Evolutionary conservation across 257 asterid genomes (phyloP).

Genomic region (Ilex asprella): DNA sequence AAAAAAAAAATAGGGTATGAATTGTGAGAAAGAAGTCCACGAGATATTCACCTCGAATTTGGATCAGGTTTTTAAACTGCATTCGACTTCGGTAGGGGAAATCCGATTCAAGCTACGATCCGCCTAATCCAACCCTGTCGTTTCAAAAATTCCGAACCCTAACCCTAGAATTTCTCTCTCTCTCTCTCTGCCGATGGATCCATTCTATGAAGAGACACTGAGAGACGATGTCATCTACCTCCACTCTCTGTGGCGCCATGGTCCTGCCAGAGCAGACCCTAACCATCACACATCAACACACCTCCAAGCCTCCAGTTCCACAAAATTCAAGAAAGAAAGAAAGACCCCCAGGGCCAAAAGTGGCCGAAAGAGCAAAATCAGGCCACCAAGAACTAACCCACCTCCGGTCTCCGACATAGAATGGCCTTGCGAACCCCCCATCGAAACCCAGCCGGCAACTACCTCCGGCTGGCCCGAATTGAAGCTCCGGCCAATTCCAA

Average conservation of each 20-base stretch:
- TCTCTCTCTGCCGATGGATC: conserved; percentile 36
- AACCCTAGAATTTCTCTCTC: too few relatives aligned
- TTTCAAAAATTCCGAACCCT: too few relatives aligned
- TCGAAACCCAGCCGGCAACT: conserved; percentile 26
- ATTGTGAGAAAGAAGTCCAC: too few relatives aligned
- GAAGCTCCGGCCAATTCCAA: conserved; percentile 10
- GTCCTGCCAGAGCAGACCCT: conserved; percentile 40
- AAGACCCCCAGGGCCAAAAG: neutral
- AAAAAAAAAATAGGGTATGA: too few relatives aligned
- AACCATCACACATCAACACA: conserved; percentile 5
- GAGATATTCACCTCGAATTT: too few relatives aligned
- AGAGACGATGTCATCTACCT: conserved; percentile 65
- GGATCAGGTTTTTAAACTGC: too few relatives aligned
- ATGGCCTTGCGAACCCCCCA: conserved; percentile 44
- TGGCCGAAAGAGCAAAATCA: conserved; percentile 3
- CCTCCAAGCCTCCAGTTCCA: conserved; percentile 26
- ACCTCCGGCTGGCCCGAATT: conserved; percentile 27
- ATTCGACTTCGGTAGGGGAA: too few relatives aligned
- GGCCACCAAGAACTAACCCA: conserved; percentile 8
- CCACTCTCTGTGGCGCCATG: conserved; percentile 64
- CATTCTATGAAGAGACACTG: conserved; percentile 32
- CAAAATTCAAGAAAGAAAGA: conserved; percentile 29
- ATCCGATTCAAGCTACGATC: too few relatives aligned
- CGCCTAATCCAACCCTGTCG: too few relatives aligned
- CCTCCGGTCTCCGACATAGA: conserved; percentile 27